Conservation (phyloP, 768 basidiomycete species). For the Ramaria rubella region DNA sequence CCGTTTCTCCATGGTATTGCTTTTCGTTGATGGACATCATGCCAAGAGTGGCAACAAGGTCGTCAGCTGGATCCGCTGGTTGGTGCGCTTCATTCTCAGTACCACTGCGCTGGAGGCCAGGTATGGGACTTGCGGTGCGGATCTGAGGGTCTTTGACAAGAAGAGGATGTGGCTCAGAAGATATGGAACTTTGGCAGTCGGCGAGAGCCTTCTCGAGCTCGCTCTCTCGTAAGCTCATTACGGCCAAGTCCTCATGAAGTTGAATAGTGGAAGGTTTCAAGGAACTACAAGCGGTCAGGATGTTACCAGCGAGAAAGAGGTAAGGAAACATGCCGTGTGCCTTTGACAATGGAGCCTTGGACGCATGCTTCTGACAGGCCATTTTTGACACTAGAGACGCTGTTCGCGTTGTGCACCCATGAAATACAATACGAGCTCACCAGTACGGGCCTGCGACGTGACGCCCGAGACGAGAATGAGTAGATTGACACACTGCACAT, state of each 20-base stretch:
- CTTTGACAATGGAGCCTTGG: constrained; percentile 10
- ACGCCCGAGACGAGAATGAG: background rate
- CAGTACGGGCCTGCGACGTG: background rate
- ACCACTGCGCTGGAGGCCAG: background rate
- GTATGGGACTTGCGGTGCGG: constrained; percentile 9
- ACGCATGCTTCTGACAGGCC: constrained; percentile 2
- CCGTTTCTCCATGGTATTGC: constrained; percentile 10
- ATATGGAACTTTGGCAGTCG: constrained; percentile 5
- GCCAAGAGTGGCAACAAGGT: background rate
- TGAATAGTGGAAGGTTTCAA: constrained; percentile 1
- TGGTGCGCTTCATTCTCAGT: background rate
- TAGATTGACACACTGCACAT: background rate
- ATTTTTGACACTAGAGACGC: constrained; percentile 2
- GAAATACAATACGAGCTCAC: background rate
- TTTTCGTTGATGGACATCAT: background rate
- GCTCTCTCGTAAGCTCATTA: constrained; percentile 1
- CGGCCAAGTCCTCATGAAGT: constrained; percentile 7
- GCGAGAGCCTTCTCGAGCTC: constrained; percentile 5
- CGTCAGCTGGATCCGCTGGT: background rate
- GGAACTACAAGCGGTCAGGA: background rate
- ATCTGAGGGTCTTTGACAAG: constrained; percentile 8
- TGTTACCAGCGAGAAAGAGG: background rate
- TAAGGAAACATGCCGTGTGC: background rate
- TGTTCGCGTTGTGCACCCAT: background rate
- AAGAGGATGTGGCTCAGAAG: constrained; percentile 1